phyloP scores from a whole-genome alignment of 805 yeast species.

The Saccharomyces kudriavzevii region DNA sequence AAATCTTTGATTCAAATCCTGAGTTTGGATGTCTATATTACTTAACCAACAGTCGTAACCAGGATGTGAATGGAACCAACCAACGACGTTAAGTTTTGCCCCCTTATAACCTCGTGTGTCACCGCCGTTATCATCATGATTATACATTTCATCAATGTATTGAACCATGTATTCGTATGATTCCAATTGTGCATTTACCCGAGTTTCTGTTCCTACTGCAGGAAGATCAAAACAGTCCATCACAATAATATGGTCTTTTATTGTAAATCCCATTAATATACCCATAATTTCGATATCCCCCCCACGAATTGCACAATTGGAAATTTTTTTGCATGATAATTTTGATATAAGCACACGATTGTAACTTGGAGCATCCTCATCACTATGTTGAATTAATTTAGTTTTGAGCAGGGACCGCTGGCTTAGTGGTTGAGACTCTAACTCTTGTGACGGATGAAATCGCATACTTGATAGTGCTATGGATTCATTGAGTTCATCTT shows the following conservation, averaged over 20 bases:
- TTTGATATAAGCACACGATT: conserved; percentile 43
- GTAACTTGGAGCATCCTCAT: conserved; percentile 9
- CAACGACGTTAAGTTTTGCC: conserved; percentile 51
- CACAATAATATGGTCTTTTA: conserved; percentile 49
- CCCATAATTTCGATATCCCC: conserved; percentile 94
- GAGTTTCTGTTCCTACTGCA: conserved; percentile 90
- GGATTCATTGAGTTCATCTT: background rate
- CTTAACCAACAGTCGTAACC: conserved; percentile 96
- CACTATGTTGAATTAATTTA: background rate
- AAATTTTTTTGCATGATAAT: conserved; percentile 66
- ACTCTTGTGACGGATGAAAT: background rate
- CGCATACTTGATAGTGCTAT: background rate
- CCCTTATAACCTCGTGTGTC: conserved; percentile 29
- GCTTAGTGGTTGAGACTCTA: background rate
- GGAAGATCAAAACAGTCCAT: conserved; percentile 82
- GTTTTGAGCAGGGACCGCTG: background rate
- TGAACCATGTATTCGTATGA: conserved; percentile 93
- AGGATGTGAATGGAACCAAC: conserved; percentile 99
- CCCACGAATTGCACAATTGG: conserved; percentile 73
- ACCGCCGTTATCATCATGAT: conserved; percentile 40
- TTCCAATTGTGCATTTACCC: conserved; percentile 91
- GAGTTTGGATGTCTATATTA: conserved; percentile 89
- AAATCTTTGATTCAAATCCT: conserved; percentile 69
- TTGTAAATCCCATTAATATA: conserved; percentile 74
- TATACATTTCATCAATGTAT: conserved; percentile 46